Base-by-base conservation (phyloP, 192 early-diverging fungal species). In the Entrophospora sp. region DNA sequence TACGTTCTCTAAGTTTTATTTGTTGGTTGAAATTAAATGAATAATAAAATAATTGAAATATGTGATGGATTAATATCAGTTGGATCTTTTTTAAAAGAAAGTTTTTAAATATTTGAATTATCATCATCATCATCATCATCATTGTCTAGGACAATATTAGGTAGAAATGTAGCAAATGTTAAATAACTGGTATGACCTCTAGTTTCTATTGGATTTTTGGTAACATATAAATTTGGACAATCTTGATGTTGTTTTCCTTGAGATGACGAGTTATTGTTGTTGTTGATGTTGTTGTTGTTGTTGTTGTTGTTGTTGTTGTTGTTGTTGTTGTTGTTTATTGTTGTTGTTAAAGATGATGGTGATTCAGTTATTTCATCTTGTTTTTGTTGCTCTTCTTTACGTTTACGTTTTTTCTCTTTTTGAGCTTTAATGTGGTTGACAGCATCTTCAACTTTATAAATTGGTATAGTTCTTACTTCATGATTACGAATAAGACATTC, bases 121-220 rank as follows among this genome's bases (percentile, higher is more conserved):
- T n/a, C n/a, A n/a, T n/a, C n/a, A n/a, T n/a, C n/a, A n/a, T n/a
- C n/a, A n/a, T n/a, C n/a, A n/a, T n/a, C n/a, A n/a, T n/a, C n/a
- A n/a, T n/a, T n/a, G n/a, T n/a, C n/a, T n/a, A n/a, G n/a, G n/a
- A n/a, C n/a, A n/a, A n/a, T n/a, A n/a, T 34, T n/a, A n/a, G 88
- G 88, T 30, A 90, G 74, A 64, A 90, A 79, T 0, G 86, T 89
- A 3, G 93, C 94, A 87, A 98, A 98, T 14, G 93, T 90, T 67
- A 98, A 77, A 68, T 91, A 98, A 35, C 93, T 95, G 1, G 95
- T 98, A 72, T 98, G 95, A 4, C 95, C 95, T 31, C 86, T 83
- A 61, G 79, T 74, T 48, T 79, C 85, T 1, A 49, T 62, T 2
- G 77, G 68, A 6, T 84, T 81, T 55, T 85, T 90, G 2, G 89